These are phyloP conservation scores for Fraxinus floribunda DNA, from an alignment of 305 asterid genomes.

Conservation along the genomic window DNA sequence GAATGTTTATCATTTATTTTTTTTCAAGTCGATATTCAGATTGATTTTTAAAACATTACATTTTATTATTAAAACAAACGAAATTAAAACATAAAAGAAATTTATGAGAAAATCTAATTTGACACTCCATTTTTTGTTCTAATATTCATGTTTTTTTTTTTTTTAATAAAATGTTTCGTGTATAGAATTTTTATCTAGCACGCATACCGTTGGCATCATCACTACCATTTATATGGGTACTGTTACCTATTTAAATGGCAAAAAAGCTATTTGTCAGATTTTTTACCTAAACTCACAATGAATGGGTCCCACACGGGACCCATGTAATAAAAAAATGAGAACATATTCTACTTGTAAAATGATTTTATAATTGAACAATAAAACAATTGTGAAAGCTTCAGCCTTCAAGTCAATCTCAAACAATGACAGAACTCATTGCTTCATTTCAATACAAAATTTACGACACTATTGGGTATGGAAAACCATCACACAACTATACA, in stretches of 20 bases:
- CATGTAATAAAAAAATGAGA: too few species aligned
- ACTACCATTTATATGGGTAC: neutral
- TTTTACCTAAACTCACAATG: too few species aligned
- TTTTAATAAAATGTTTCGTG: neutral
- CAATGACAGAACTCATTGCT: neutral
- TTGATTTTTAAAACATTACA: neutral
- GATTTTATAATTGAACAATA: neutral
- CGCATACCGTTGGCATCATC: neutral
- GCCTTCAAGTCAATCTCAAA: neutral
- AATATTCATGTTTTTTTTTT: neutral
- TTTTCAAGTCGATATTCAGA: neutral
- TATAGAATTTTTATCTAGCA: neutral
- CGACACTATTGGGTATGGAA: neutral
- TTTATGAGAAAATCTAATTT: neutral
- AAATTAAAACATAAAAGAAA: neutral
- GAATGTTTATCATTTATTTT: neutral
- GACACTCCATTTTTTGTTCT: neutral
- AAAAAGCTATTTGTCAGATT: too few species aligned
- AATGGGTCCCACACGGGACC: too few species aligned
- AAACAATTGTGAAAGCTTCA: neutral
- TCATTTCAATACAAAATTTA: neutral
- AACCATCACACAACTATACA: neutral
- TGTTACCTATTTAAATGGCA: neutral
- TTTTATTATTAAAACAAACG: neutral
- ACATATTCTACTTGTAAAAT: too few species aligned